Base-by-base conservation (phyloP, 768 basidiomycete species). In the Kwoniella sp. region DNA sequence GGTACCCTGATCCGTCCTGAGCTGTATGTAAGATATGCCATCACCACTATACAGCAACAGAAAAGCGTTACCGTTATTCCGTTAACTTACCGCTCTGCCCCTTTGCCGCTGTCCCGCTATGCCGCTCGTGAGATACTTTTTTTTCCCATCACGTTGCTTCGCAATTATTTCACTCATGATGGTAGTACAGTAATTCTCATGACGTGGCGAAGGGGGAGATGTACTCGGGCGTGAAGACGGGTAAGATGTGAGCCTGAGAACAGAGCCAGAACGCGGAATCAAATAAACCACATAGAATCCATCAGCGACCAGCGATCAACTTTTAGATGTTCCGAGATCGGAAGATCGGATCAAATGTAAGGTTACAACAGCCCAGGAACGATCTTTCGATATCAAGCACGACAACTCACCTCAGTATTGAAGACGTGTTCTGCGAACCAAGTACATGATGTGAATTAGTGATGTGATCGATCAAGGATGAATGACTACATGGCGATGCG, bases 401-500 rank as follows among this genome's bases (percentile, higher is more conserved):
- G 15, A 38, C 11, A 34, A 48, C 59, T 51, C 69, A 89, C 89
- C 85, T 97, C 94, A 1, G 94, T 96, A 72, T 95, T 96, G 82
- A 96, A 91, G 8, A 96, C 92, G 73, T 89, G 88, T 76, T 88
- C 90, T 91, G 69, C n/a, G 25, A 28, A 41, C 23, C 61, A 47
- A 48, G 41, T 58, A 66, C 68, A 76, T 66, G 34, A 58, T 31
- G 20, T 23, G 31, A n/a, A n/a, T n/a, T n/a, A n/a, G n/a, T n/a
- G n/a, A n/a, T n/a, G n/a, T n/a, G n/a, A n/a, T n/a, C n/a, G n/a
- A n/a, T n/a, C n/a, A n/a, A n/a, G n/a, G n/a, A 69, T 29, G 29
- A 63, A 22, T 55, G 23, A 17, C 38, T 31, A 5, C 34, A 23
- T 20, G 12, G 5, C 25, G 2, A 2, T n/a, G 26, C 34, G 7